Evolutionary conservation across 208 protist species (phyloP).

Genomic region (Acanthamoeba polyphaga): DNA sequence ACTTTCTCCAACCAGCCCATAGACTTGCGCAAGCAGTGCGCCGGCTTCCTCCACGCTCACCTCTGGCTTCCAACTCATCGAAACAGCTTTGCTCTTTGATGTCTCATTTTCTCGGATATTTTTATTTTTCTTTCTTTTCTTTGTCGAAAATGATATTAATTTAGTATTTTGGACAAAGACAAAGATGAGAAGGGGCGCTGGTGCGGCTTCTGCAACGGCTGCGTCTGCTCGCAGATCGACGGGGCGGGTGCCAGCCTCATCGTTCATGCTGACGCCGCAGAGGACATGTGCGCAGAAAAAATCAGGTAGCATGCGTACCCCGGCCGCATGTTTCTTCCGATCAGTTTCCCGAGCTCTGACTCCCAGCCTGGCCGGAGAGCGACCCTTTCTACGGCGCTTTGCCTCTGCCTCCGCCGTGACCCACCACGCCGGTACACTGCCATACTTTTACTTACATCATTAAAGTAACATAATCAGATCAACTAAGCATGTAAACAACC

Average conservation of each 20-base stretch:
- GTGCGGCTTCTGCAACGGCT: no score
- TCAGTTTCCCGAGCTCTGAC: background rate
- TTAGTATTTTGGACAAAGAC: no score
- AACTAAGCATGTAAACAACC: background rate
- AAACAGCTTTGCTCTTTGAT: background rate
- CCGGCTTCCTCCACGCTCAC: background rate
- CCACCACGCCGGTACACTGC: background rate
- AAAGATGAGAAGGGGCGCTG: no score
- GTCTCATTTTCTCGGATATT: background rate
- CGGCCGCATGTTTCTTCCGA: no score
- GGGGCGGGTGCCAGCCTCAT: no score
- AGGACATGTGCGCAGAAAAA: no score
- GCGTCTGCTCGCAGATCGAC: no score
- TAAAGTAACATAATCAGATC: background rate
- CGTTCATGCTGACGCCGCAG: no score
- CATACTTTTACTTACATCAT: background rate
- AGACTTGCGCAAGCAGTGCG: background rate
- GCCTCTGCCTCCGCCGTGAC: background rate
- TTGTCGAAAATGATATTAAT: background rate
- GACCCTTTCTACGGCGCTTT: background rate
- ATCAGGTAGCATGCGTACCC: background rate
- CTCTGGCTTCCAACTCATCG: conserved; percentile 4
- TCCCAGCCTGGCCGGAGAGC: background rate
- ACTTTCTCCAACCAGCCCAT: background rate
- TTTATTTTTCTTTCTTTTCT: background rate